phyloP scores from a whole-genome alignment of 1,284 basidiomycete genomes.

The Wolfiporia cocos region DNA sequence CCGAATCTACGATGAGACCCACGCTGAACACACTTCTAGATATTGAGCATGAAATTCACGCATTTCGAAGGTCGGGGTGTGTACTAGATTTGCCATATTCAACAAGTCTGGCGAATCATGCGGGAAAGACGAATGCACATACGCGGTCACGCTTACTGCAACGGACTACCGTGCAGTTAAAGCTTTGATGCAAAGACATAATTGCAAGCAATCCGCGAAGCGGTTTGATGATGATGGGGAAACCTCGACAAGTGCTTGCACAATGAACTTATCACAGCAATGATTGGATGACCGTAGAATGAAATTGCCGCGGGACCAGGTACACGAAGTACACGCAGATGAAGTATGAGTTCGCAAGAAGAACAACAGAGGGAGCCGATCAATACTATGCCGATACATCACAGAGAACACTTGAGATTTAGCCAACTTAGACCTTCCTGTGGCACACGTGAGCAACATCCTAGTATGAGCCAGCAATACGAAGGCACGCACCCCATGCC shows the following conservation, averaged over 20 bases:
- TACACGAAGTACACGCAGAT: constrained; percentile 2
- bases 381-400: constrained; percentile 2
- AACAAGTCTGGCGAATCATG: too few relatives aligned
- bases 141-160: too few relatives aligned
- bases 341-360: neutral
- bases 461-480: neutral
- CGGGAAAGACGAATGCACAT: too few relatives aligned
- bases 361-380: neutral
- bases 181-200: too few relatives aligned
- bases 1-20: too few relatives aligned
- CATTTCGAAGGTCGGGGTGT: too few relatives aligned
- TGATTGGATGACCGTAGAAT: constrained; percentile 32
- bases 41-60: too few relatives aligned
- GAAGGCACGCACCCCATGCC: constrained; percentile 44
- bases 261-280: constrained; percentile 55
- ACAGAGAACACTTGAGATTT: constrained; percentile 1
- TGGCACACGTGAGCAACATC: neutral
- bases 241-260: neutral
- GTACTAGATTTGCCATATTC: too few relatives aligned
- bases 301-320: neutral
- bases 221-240: too few relatives aligned
- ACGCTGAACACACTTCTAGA: too few relatives aligned
- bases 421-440: constrained; percentile 18
- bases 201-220: too few relatives aligned
- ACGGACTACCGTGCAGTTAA: too few relatives aligned